These are phyloP conservation scores for Xylaria sp. DNA, from an alignment of 2,329 filamentous ascomycete species.

Conservation along the genomic window DNA sequence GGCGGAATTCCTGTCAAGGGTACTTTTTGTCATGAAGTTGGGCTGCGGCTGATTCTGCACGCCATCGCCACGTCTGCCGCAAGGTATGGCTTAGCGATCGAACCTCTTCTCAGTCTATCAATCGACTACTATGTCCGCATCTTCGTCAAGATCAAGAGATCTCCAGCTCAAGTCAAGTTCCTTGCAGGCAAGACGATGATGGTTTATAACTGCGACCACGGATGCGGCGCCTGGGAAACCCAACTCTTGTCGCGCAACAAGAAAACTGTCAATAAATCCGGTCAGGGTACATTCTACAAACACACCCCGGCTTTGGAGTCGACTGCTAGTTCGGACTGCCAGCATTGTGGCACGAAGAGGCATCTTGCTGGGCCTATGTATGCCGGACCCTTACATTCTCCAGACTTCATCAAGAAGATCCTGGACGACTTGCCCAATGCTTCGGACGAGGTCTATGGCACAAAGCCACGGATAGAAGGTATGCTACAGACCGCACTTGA, in stretches of 20 bases:
- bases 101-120: slow-evolving; percentile 90
- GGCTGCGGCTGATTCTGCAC: slow-evolving; percentile 86
- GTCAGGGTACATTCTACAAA: slow-evolving; percentile 77
- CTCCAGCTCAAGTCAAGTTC: slow-evolving; percentile 89
- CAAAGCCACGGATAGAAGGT: slow-evolving; percentile 82
- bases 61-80: slow-evolving; percentile 82
- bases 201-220: slow-evolving; percentile 88
- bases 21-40: slow-evolving; percentile 86
- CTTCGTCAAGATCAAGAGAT: slow-evolving; percentile 84
- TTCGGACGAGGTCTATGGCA: slow-evolving; percentile 79
- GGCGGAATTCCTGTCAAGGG: slow-evolving; percentile 90
- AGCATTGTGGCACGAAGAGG: slow-evolving; percentile 86
- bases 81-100: slow-evolving; percentile 86
- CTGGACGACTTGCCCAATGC: slow-evolving; percentile 76
- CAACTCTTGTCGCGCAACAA: slow-evolving; percentile 81
- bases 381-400: slow-evolving; percentile 86
- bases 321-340: slow-evolving; percentile 72
- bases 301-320: slow-evolving; percentile 80
- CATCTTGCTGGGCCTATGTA: slow-evolving; percentile 96
- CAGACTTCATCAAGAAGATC: slow-evolving; percentile 82
- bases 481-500: slow-evolving; percentile 92
- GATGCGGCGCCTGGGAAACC: slow-evolving; percentile 91
- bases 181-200: slow-evolving; percentile 91
- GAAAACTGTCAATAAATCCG: slow-evolving; percentile 75
- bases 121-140: slow-evolving; percentile 96